Base-by-base conservation (phyloP, 1,284 basidiomycete genomes). In the Rhodotorula sp. region DNA sequence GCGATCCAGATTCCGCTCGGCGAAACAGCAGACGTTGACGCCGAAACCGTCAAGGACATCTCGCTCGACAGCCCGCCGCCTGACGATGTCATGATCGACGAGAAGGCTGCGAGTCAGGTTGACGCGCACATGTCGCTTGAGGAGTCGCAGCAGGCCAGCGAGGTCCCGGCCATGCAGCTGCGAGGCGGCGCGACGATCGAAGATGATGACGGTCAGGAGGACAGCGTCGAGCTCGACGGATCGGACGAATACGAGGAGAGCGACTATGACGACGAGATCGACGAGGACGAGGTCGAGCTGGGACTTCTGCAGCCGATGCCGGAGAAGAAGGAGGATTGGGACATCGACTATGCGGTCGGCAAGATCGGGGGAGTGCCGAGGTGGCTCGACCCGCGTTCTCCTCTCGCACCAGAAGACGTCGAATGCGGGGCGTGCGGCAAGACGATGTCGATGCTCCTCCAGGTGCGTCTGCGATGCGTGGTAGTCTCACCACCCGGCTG, bases 231-330 rank as follows among this genome's bases (percentile, higher is more conserved):
- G 30, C 40, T 46, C 4, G 59, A 62, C 22, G 46, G 7, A 0
- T 44, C n/a, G 18, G 60, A 60, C 22, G 46, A 26, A 5, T 56
- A 51, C 2, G 64, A 57, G n/a, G 67, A 46, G 4, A 69, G 65
- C 18, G 64, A 73, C 2, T 60, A 65, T 30, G 62, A 65, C 47
- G 69, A 68, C 4, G 67, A 69, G 26, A 59, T 61, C n/a, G 68
- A 72, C 47, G 70, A 74, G 53, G 71, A 70, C 54, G 73, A 74
- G 56, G 73, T 74, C 59, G 73, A 74, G 52, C 58, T 74, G 10
- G 73, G 73, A 2, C 30, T 68, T 3, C 31, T 72, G 8, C 24
- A 47, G 54, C 62, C 65, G 13, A 74, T 72, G 68, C 62, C 64
- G 26, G 50, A 31, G 4, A n/a, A 40, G 2, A 68, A 68, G 64